Evolutionary conservation across 2,329 filamentous ascomycete genomes (phyloP).

Genomic region (Periconia macrospinosa): DNA sequence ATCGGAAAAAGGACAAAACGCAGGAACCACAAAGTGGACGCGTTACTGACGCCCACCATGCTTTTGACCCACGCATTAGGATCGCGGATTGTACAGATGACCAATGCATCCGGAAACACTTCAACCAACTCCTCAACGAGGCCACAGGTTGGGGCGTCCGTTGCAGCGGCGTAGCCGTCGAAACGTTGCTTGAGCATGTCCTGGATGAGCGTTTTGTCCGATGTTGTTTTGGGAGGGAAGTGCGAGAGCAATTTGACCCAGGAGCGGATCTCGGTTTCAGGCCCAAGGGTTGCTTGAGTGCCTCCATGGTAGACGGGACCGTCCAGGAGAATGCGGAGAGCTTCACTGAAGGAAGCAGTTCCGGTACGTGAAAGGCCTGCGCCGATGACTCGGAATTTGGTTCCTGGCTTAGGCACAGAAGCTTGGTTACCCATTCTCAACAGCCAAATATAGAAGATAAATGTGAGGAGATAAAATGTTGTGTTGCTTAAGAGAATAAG

Average conservation of each 20-base stretch:
- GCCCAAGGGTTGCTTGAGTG: constrained; percentile 36
- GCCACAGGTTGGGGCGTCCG: constrained; percentile 48
- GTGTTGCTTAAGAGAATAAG: no score
- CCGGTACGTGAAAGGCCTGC: constrained; percentile 53
- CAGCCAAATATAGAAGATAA: no score
- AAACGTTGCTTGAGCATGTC: constrained; percentile 20
- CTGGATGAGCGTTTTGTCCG: constrained; percentile 7
- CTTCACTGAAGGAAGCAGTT: constrained; percentile 54
- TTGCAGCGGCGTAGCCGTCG: constrained; percentile 51
- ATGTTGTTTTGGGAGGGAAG: constrained; percentile 7
- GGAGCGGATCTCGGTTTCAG: constrained; percentile 2
- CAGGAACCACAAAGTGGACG: constrained; percentile 17
- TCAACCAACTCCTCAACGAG: constrained; percentile 52
- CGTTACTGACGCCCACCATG: constrained; percentile 12
- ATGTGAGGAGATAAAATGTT: no score
- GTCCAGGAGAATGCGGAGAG: constrained; percentile 51
- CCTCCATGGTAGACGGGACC: constrained; percentile 56
- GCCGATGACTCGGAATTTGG: constrained; percentile 46
- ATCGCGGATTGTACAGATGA: constrained; percentile 41
- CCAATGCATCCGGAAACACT: constrained; percentile 53
- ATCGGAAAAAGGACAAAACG: constrained; percentile 20
- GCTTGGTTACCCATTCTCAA: constrained; percentile 20
- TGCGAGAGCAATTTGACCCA: constrained; percentile 11
- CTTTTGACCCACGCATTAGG: constrained; percentile 25
- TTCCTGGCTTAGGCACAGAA: constrained; percentile 18